Evolutionary conservation across 2,329 filamentous ascomycete genomes (phyloP).

Genomic region (Rosellinia necatrix): DNA sequence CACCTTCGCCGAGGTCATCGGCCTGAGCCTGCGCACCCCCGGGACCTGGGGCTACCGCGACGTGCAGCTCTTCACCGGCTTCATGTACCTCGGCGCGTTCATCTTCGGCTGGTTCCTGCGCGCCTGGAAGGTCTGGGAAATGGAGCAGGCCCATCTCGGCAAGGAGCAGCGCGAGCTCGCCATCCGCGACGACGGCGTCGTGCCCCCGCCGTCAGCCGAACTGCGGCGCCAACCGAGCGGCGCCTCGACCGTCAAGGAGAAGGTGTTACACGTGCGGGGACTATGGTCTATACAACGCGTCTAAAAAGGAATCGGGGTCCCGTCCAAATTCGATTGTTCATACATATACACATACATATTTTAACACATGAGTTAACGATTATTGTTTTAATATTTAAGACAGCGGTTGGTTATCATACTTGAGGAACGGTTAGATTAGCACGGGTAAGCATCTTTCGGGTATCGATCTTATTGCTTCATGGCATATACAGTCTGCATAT

Average conservation of each 20-base stretch:
- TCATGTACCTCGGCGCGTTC: constrained; percentile 63
- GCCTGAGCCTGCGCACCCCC: constrained; percentile 55
- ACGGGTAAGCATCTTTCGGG: too few relatives aligned
- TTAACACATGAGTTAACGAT: too few relatives aligned
- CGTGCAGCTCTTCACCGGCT: constrained; percentile 62
- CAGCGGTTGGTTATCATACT: too few relatives aligned
- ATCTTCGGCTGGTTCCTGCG: constrained; percentile 51
- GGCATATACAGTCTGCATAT: too few relatives aligned
- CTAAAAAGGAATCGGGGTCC: too few relatives aligned
- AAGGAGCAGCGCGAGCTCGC: constrained; percentile 39
- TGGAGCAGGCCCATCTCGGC: constrained; percentile 40
- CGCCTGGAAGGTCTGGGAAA: constrained; percentile 49
- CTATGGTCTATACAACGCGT: constrained; percentile 37
- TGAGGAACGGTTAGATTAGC: too few relatives aligned
- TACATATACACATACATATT: too few relatives aligned
- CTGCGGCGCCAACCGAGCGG: constrained; percentile 25
- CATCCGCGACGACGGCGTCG: constrained; percentile 35
- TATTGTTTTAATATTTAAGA: too few relatives aligned
- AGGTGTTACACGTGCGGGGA: constrained; percentile 31
- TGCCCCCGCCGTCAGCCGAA: constrained; percentile 26
- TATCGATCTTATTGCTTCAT: too few relatives aligned
- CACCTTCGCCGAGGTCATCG: constrained; percentile 71
- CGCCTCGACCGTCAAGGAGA: constrained; percentile 26
- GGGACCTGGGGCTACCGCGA: constrained; percentile 53
- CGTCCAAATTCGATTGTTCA: too few relatives aligned